Percentiles rank a stretch among this genome's conserved stretches.
phyloP scores from a whole-genome alignment of 352 stramenopile genomes.

The Globisporangium iwayamae region DNA sequence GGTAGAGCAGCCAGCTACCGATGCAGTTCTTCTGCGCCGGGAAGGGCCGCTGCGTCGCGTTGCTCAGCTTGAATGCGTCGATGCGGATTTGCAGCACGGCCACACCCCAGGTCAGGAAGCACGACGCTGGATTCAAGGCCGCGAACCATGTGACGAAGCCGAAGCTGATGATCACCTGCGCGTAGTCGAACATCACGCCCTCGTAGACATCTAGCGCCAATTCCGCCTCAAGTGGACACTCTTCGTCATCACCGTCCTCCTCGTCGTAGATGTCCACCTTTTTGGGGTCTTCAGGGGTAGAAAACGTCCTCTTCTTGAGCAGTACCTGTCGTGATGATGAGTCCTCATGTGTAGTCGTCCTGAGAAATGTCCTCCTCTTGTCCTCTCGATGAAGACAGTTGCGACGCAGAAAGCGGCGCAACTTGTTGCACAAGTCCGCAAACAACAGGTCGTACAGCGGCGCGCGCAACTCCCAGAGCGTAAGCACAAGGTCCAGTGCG shows the following conservation, averaged over 20 bases:
- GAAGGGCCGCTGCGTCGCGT: slow-evolving; percentile 60
- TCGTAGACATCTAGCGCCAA: slow-evolving; percentile 49
- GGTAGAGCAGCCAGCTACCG: slow-evolving; percentile 58
- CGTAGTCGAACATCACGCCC: slow-evolving; percentile 76
- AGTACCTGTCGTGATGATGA: slow-evolving; percentile 7
- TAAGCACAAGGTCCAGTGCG: slow-evolving; percentile 24
- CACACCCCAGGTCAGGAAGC: slow-evolving; percentile 43
- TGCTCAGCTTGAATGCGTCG: slow-evolving; percentile 63
- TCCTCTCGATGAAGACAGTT: background rate
- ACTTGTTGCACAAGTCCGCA: slow-evolving; percentile 3
- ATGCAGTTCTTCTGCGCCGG: slow-evolving; percentile 42
- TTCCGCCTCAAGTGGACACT: slow-evolving; percentile 30
- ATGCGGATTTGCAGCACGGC: slow-evolving; percentile 56
- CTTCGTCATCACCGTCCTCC: slow-evolving; percentile 6
- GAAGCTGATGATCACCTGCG: slow-evolving; percentile 57
- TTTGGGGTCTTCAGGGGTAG: background rate
- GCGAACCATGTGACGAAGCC: slow-evolving; percentile 70
- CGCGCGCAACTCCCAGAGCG: slow-evolving; percentile 39
- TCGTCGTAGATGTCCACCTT: background rate
- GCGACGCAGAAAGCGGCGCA: background rate
- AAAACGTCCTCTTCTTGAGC: slow-evolving; percentile 1
- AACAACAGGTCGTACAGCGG: slow-evolving; percentile 24
- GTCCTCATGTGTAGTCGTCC: background rate
- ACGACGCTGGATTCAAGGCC: slow-evolving; percentile 34
- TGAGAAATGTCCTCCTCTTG: slow-evolving; percentile 1